Evolutionary conservation across 768 basidiomycete species (phyloP), one percentile per base, ranked within the genome.

Genomic region (Xerocomellus amylosporus): DNA sequence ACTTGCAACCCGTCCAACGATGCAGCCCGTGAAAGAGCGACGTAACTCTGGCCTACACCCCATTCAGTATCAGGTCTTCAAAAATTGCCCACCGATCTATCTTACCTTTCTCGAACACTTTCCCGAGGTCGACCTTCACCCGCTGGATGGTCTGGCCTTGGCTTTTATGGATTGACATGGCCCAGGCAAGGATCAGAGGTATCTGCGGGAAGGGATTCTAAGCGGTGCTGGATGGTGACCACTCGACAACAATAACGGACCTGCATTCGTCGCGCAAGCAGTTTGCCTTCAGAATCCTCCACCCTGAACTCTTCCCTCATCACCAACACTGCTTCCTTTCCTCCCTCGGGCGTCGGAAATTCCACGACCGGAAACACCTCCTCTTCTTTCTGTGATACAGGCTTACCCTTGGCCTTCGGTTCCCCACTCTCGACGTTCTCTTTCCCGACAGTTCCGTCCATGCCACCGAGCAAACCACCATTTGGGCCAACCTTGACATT

Each of bases 151-250:
- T 89, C 61, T 88, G 85, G 1, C 87, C 88, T 63, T 90, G 88
- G 53, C 79, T 81, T 68, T 90, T 90, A 71, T 90, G 87, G 53
- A 90, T 88, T 2, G 82, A 82, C 75, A 88, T 85, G 0, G 87
- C 86, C 87, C 86, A 90, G 0, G 86, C 84, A 0, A 87, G 78
- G 46, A 90, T 88, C 5, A 95, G 69, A 0, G 89, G 88, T 2
- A 91, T 61, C 84, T 89, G 58, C 2, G 12, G 26, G 19, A 39
- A 12, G 20, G 9, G 39, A 10, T 22, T 45, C 20, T 54, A 3
- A 53, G 24, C 10, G 8, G n/a, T 34, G 31, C 4, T 24, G 13
- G 17, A 46, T 6, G 3, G 3, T 13, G 24, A 17, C 4, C 6
- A 7, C 28, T n/a, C 2, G 15, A 20, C 13, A 33, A 9, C 19